These are phyloP conservation scores for Nematodospora anomalae DNA, from an alignment of 1,139 yeast genomes.

Conservation along the genomic window DNA sequence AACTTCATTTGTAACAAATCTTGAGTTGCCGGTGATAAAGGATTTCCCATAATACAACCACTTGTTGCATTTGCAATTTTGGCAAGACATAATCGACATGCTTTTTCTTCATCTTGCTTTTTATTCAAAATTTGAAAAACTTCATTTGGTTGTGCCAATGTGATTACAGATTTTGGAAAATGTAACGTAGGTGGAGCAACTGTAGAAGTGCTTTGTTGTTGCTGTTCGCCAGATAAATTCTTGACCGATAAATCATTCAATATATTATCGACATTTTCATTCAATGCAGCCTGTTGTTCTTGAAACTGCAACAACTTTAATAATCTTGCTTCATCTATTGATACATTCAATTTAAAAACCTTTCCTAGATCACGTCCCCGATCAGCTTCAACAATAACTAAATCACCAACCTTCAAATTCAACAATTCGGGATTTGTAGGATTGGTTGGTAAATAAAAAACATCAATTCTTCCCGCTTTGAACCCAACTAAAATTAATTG, in stretches of 20 bases:
- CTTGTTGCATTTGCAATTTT: constrained; percentile 50
- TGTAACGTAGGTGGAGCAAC: constrained; percentile 45
- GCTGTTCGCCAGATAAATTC: constrained; percentile 14
- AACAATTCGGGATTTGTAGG: constrained; percentile 14
- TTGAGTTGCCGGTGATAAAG: constrained; percentile 18
- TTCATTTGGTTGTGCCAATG: constrained; percentile 66
- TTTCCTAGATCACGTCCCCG: constrained; percentile 90
- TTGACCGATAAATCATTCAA: constrained; percentile 27
- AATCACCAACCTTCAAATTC: constrained; percentile 56
- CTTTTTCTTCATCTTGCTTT: constrained; percentile 70
- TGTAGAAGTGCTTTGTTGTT: constrained; percentile 8
- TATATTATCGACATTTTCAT: constrained; percentile 18
- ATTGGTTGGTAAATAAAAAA: constrained; percentile 62
- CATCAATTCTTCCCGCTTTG: constrained; percentile 85
- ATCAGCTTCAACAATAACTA: constrained; percentile 97
- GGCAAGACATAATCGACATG: constrained; percentile 59
- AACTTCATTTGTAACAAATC: constrained; percentile 41
- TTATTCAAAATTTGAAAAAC: constrained; percentile 59
- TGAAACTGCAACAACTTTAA: constrained; percentile 54
- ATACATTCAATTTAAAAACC: constrained; percentile 64
- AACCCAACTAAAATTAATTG: constrained; percentile 69
- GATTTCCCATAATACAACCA: constrained; percentile 12
- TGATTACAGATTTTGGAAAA: constrained; percentile 73
- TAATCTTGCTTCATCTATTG: constrained; percentile 62
- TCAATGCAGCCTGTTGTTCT: constrained; percentile 57